phyloP scores from a whole-genome alignment of 495 filamentous ascomycete species.

The Neurospora terricola region DNA sequence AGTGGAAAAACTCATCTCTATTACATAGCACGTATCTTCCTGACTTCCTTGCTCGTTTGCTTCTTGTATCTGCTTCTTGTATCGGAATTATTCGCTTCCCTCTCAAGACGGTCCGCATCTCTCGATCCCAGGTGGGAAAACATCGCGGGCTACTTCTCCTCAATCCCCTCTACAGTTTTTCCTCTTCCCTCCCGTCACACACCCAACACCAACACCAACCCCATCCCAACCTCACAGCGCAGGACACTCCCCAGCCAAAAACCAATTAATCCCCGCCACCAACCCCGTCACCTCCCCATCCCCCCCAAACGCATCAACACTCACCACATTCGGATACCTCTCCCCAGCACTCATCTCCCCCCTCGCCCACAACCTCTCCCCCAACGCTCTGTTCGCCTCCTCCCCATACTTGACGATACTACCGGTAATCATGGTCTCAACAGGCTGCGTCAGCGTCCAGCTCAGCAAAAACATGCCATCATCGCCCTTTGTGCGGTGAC shows the following conservation, averaged over 20 bases:
- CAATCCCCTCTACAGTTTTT: too few relatives aligned
- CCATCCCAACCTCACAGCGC: too few relatives aligned
- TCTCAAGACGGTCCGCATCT: too few relatives aligned
- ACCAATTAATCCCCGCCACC: not conserved
- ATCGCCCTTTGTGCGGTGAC: not conserved
- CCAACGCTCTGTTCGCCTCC: not conserved
- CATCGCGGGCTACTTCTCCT: too few relatives aligned
- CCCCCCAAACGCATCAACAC: not conserved
- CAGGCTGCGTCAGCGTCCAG: conserved; percentile 1
- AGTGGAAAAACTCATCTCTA: not conserved
- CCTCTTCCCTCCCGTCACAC: too few relatives aligned
- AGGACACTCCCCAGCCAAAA: not conserved
- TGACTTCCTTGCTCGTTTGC: not conserved
- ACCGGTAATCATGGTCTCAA: not conserved
- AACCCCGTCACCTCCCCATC: not conserved
- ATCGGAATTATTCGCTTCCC: not conserved
- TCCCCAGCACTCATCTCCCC: not conserved
- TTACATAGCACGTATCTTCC: not conserved
- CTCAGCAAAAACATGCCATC: not conserved
- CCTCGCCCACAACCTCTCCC: not conserved
- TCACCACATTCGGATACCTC: not conserved
- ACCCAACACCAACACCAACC: too few relatives aligned
- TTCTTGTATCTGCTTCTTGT: not conserved
- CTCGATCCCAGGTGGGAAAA: too few relatives aligned
- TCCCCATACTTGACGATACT: not conserved